Base-by-base conservation (phyloP, 768 basidiomycete genomes). In the Rhizopogon salebrosus region DNA sequence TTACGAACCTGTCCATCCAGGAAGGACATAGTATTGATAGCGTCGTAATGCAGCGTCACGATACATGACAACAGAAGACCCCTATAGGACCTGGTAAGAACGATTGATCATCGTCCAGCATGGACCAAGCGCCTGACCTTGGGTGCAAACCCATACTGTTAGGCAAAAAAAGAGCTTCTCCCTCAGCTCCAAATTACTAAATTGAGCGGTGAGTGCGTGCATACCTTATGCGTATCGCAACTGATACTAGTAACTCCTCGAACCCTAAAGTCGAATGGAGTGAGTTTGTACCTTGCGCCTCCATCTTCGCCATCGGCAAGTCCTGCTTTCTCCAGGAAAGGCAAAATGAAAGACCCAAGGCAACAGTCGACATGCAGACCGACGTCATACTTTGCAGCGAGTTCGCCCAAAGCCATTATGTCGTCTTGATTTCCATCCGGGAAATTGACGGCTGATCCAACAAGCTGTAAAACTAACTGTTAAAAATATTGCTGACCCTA, bases 291-390 rank as follows among this genome's bases (percentile, higher is more conserved):
- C 38, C 51, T 57, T 26, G 39, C 41, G 51, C 72, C 73, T 10
- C 82, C 82, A 37, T 74, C 70, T 55, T 78, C 73, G 1, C 84
- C 84, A 6, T 72, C 71, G 0, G 88, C 73, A 50, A 89, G 80
- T 3, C 89, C 90, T 13, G 87, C 80, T 56, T 80, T 72, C 61
- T 92, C 89, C 43, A 99, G 77, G 78, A 91, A 99, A 0, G 95
- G 94, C 55, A 98, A 80, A 57, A 98, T 87, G 70, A 98, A 97
- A 45, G 87, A 89, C 2, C 94, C 95, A 9, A 98, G 75, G 66
- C 95, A 98, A 65, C 93, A 95, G 61, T 97, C 95, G 54, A 98
- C 94, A 64, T 97, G 95, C 23, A 98, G 70, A 6, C 94, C 93
- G 51, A 95, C 75, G 16, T 87, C 85, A 65, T 94, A 70, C 58